These are phyloP conservation scores for Dothistroma pini DNA, from an alignment of 2,329 filamentous ascomycete species.

Conservation along the genomic window DNA sequence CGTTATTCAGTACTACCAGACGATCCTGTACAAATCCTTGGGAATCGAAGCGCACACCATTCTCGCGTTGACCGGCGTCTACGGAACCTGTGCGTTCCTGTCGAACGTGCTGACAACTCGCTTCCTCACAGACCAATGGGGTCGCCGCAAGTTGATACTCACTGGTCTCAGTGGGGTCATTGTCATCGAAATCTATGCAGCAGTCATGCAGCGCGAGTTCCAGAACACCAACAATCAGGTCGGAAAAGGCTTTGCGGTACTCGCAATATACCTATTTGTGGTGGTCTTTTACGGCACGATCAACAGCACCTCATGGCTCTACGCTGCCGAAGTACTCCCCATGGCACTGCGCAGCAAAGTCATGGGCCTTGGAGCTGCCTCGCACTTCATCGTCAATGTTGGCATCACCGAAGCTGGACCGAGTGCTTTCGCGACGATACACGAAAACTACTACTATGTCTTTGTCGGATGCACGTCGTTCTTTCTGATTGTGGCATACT, in stretches of 20 bases:
- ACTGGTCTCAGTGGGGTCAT: constrained; percentile 51
- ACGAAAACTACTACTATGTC: constrained; percentile 60
- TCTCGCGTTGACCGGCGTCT: constrained; percentile 53
- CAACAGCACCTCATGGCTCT: constrained; percentile 34
- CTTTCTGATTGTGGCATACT: constrained; percentile 26
- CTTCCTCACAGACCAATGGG: constrained; percentile 56
- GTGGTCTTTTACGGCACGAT: constrained; percentile 43
- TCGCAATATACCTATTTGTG: constrained; percentile 59
- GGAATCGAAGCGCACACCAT: constrained; percentile 51
- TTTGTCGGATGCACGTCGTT: constrained; percentile 53
- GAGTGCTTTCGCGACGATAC: constrained; percentile 54
- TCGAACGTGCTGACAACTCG: constrained; percentile 51
- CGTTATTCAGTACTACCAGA: constrained; percentile 49
- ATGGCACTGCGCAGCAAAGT: constrained; percentile 53
- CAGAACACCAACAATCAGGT: constrained; percentile 53
- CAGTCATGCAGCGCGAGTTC: constrained; percentile 57
- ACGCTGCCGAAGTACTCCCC: constrained; percentile 53
- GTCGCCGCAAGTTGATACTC: constrained; percentile 57
- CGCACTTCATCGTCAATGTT: constrained; percentile 44
- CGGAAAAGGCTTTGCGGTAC: constrained; percentile 57
- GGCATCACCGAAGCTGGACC: constrained; percentile 42
- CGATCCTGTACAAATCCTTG: constrained; percentile 53
- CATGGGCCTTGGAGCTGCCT: constrained; percentile 53
- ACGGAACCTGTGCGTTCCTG: constrained; percentile 52
- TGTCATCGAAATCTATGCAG: constrained; percentile 56